These are phyloP conservation scores for Anaeromyces robustus DNA, from an alignment of 192 early-diverging fungal genomes.

Conservation along the genomic window DNA sequence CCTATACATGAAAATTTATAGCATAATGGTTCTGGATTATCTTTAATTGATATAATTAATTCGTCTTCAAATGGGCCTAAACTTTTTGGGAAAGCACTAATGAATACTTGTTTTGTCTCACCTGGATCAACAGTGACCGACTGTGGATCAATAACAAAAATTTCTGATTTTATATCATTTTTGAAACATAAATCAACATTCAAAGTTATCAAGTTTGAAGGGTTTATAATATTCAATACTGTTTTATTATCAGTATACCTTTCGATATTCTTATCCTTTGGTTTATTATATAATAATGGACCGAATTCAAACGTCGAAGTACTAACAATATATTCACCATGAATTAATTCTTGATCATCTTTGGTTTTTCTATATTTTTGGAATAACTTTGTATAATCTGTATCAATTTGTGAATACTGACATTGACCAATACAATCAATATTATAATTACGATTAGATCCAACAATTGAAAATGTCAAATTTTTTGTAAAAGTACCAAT, in stretches of 20 bases:
- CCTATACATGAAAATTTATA: conserved; percentile 37
- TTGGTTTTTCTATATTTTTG: conserved; percentile 24
- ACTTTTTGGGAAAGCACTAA: conserved; percentile 37
- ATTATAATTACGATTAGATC: conserved; percentile 14
- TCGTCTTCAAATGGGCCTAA: conserved; percentile 28
- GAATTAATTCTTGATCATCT: conserved; percentile 26
- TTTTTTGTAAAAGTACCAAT: conserved; percentile 27
- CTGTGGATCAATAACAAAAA: conserved; percentile 41
- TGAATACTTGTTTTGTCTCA: conserved; percentile 16
- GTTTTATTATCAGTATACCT: conserved; percentile 36
- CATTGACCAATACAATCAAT: conserved; percentile 26
- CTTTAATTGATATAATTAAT: conserved; percentile 37
- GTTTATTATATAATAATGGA: conserved; percentile 37
- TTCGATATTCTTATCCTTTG: conserved; percentile 40
- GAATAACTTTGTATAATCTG: conserved; percentile 29
- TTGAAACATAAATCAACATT: conserved; percentile 25
- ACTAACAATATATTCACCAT: conserved; percentile 24
- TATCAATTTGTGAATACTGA: conserved; percentile 23
- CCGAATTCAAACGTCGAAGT: conserved; percentile 38
- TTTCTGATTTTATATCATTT: conserved; percentile 33
- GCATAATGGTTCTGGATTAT: conserved; percentile 44
- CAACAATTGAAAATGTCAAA: conserved; percentile 32
- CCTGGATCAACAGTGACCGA: conserved; percentile 23
- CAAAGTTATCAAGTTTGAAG: conserved; percentile 15
- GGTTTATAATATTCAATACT: conserved; percentile 26